Percentiles rank a stretch among this genome's conserved stretches.
Conservation (phyloP, 345 rosid genomes). For the Brassica rapa region DNA sequence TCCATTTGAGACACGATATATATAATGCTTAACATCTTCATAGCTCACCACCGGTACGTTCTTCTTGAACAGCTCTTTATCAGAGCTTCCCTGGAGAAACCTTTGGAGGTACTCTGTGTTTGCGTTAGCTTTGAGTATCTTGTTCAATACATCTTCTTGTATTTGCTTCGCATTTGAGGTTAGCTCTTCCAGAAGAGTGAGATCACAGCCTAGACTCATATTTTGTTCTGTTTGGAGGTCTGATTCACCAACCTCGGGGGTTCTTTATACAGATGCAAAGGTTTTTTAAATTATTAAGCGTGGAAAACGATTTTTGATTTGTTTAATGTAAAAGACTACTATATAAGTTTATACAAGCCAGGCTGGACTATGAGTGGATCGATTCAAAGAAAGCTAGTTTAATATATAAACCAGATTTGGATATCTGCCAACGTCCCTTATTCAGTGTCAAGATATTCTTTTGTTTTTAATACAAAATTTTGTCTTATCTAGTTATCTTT, state of each 20-base stretch:
- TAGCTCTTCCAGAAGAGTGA: not conserved
- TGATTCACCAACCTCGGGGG: not conserved
- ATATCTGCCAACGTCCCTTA: not conserved
- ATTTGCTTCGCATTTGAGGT: not conserved
- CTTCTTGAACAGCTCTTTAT: not conserved
- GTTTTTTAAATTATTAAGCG: no score
- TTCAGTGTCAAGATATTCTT: no score
- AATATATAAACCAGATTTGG: not conserved
- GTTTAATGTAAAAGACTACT: no score
- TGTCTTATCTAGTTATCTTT: no score
- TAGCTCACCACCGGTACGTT: conserved; percentile 1
- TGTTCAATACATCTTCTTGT: not conserved
- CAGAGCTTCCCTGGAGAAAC: not conserved
- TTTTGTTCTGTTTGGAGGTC: not conserved
- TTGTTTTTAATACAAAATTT: no score
- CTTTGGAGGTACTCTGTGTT: not conserved
- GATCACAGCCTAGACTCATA: not conserved
- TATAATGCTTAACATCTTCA: not conserved
- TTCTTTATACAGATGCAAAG: not conserved
- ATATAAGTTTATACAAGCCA: not conserved
- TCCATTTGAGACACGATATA: not conserved
- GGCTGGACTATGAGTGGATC: not conserved
- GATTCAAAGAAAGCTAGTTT: not conserved
- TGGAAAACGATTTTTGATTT: no score
- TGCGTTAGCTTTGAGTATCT: not conserved